Evolutionary conservation across 192 early-diverging fungal species (phyloP), one percentile per base, ranked within the genome.

Genomic region (Entomortierella parvispora): DNA sequence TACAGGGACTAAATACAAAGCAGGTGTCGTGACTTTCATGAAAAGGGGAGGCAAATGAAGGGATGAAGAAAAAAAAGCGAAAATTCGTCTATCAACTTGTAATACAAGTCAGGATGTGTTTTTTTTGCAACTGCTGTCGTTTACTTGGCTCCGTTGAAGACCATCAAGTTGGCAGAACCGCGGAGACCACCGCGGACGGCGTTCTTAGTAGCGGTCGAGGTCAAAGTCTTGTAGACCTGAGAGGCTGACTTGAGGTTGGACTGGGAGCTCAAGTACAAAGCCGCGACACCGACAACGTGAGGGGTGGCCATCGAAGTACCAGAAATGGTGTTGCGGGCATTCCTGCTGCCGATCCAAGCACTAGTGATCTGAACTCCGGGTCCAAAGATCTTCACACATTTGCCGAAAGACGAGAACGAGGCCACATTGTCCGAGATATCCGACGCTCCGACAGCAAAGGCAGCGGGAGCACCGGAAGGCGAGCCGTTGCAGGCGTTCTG

Each of bases 281-380:
- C 95, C 48, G 95, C 88, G 52, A 96, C 89, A 57, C 97, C 97
- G 66, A 88, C 89, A 54, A 93, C 93, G 75, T 99, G 97, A 46
- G 97, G 97, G 62, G 90, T 84, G 60, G 97, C 95, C 95, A 97
- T 97, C 40, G 93, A 95, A 15, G 96, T 97, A 45, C 97, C 97
- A 14, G 96, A 97, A 80, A 97, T 94, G 66, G 88, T 90, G 87
- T 95, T 94, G 70, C 88, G 91, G 53, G 88, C 83, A 57, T 81
- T 87, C 51, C 88, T 88, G 79, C 88, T 85, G 48, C 86, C 88
- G 71, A 90, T 92, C 88, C 88, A 97, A 57, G 90, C 89, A 47
- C 91, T 93, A 55, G 87, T 88, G 62, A 98, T 93, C 65, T 91
- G 84, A 47, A 92, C 89, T 52, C 95, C 96, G 18, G 98, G 98